phyloP scores from a whole-genome alignment of 129 eudicot genomes.

The Mikania micrantha region DNA sequence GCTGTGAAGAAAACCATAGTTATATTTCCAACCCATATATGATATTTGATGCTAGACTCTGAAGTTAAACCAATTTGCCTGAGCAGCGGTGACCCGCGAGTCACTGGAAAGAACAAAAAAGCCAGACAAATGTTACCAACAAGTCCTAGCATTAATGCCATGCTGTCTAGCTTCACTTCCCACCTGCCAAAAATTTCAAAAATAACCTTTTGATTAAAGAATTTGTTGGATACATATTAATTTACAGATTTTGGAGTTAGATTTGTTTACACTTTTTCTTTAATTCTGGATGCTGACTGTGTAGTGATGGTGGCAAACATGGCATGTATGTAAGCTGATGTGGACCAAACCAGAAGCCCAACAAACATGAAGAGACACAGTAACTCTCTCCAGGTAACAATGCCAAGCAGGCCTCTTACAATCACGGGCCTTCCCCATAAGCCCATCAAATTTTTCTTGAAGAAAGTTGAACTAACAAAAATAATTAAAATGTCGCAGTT shows the following conservation, averaged over 20 bases:
- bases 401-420: conserved; percentile 51
- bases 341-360: conserved; percentile 48
- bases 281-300: conserved; percentile 37
- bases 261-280: conserved; percentile 32
- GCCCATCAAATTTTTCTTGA: conserved; percentile 9
- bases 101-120: conserved; percentile 61
- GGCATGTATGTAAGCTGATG: conserved; percentile 37
- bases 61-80: conserved; percentile 48
- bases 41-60: conserved; percentile 54
- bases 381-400: conserved; percentile 44
- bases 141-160: conserved; percentile 41
- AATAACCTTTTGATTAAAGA: background rate
- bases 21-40: conserved; percentile 56
- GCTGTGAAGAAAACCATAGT: conserved; percentile 46
- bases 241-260: background rate
- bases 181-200: conserved; percentile 34
- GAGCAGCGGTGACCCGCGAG: conserved; percentile 47
- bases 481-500: background rate
- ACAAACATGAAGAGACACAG: conserved; percentile 27
- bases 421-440: conserved; percentile 33
- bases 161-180: conserved; percentile 44
- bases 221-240: background rate
- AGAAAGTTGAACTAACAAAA: conserved; percentile 9
- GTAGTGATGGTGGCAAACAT: conserved; percentile 44
- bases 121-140: conserved; percentile 50